These are phyloP conservation scores for Ogataea ganodermae DNA, from an alignment of 805 yeast genomes.

Conservation along the genomic window DNA sequence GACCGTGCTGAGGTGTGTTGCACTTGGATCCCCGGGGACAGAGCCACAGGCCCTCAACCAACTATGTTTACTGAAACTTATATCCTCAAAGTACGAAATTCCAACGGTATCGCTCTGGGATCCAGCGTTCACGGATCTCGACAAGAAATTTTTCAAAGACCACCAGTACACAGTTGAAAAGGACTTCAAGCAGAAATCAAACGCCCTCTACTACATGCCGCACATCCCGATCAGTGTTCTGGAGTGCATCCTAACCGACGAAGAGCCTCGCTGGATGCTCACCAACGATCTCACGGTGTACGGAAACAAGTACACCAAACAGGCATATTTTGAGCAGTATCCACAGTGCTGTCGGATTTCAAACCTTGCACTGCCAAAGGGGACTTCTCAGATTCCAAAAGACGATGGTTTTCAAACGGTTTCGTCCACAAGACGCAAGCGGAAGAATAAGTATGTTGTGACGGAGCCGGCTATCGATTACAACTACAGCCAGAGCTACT, in stretches of 20 bases:
- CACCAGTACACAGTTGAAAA: conserved; percentile 21
- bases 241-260: conserved; percentile 26
- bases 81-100: conserved; percentile 17
- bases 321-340: conserved; percentile 30
- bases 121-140: conserved; percentile 32
- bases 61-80: conserved; percentile 25
- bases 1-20: conserved; percentile 31
- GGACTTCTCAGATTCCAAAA: neutral
- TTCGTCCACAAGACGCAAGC: conserved; percentile 11
- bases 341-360: conserved; percentile 32
- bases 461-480: conserved; percentile 19
- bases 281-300: conserved; percentile 36
- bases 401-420: conserved; percentile 24
- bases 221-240: conserved; percentile 36
- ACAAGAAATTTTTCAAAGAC: conserved; percentile 20
- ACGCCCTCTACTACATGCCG: conserved; percentile 34
- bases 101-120: conserved; percentile 32
- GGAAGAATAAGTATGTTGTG: conserved; percentile 9
- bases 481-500: conserved; percentile 19
- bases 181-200: neutral
- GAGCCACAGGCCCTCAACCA: conserved; percentile 33
- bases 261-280: conserved; percentile 30
- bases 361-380: conserved; percentile 7
- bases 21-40: conserved; percentile 30
- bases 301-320: conserved; percentile 27